Evolutionary conservation across 2,329 filamentous ascomycete species (phyloP).

Genomic region (Scedosporium boydii): DNA sequence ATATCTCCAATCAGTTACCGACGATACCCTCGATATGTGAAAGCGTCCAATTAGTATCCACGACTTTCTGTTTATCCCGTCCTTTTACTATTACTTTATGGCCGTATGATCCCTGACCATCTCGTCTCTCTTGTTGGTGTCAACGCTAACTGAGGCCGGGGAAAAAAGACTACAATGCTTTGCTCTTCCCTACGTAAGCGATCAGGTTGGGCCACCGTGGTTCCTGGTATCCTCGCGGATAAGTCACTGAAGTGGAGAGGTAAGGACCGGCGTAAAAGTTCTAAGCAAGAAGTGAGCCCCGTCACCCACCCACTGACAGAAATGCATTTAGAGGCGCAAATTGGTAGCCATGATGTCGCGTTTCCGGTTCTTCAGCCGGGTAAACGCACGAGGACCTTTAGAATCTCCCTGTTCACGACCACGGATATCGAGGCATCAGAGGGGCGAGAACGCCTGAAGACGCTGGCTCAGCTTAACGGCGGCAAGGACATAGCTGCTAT

Average conservation of each 20-base stretch:
- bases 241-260: constrained; percentile 16
- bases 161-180: constrained; percentile 20
- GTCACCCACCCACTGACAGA: neutral
- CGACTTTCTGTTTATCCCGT: neutral
- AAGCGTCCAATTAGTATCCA: too few species aligned
- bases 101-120: too few species aligned
- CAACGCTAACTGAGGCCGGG: neutral
- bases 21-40: neutral
- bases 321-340: constrained; percentile 25
- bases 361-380: constrained; percentile 21
- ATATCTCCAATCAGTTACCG: neutral
- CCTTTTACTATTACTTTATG: neutral
- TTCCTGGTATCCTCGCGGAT: constrained; percentile 16
- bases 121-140: neutral
- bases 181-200: constrained; percentile 28
- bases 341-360: constrained; percentile 36
- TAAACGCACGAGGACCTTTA: constrained; percentile 1
- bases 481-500: constrained; percentile 30
- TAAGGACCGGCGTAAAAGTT: neutral
- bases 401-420: neutral
- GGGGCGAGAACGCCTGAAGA: constrained; percentile 25
- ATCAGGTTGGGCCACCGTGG: constrained; percentile 23
- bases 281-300: constrained; percentile 7
- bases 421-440: constrained; percentile 3
- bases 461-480: constrained; percentile 29